phyloP scores from a whole-genome alignment of 306 rosid species.

The Heteromeles arbutifolia region DNA sequence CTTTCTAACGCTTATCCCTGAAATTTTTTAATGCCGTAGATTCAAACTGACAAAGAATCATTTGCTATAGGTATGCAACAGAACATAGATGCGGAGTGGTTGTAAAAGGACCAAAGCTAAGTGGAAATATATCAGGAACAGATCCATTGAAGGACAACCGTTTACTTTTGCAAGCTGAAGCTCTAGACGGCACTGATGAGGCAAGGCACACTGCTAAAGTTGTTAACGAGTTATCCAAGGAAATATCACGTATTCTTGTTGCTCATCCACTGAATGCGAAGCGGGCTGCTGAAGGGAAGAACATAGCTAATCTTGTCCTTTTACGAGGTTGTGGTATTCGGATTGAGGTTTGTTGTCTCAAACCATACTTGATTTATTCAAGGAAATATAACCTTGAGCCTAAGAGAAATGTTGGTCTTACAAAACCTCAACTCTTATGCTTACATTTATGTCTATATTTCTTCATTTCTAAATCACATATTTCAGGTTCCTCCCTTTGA shows the following conservation, averaged over 20 bases:
- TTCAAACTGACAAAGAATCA: background rate
- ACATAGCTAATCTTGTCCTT: conserved; percentile 81
- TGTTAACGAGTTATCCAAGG: conserved; percentile 83
- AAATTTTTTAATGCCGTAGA: background rate
- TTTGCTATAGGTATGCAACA: conserved; percentile 75
- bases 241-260: conserved; percentile 72
- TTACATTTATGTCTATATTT: background rate
- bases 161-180: conserved; percentile 81
- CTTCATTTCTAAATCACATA: conserved; percentile 1
- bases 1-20: background rate
- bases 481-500: conserved; percentile 78
- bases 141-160: conserved; percentile 92
- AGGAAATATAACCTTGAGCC: background rate
- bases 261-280: conserved; percentile 80
- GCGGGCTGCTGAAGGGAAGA: conserved; percentile 81
- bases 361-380: background rate
- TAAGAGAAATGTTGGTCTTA: background rate
- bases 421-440: background rate
- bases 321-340: conserved; percentile 93
- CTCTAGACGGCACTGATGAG: conserved; percentile 73
- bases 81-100: conserved; percentile 99
- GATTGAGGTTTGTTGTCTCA: conserved; percentile 64
- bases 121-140: conserved; percentile 96
- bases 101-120: conserved; percentile 80
- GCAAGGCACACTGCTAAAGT: conserved; percentile 79